Conservation (phyloP, 192 early-diverging fungal species). For the Dimargaris xerosporica region DNA sequence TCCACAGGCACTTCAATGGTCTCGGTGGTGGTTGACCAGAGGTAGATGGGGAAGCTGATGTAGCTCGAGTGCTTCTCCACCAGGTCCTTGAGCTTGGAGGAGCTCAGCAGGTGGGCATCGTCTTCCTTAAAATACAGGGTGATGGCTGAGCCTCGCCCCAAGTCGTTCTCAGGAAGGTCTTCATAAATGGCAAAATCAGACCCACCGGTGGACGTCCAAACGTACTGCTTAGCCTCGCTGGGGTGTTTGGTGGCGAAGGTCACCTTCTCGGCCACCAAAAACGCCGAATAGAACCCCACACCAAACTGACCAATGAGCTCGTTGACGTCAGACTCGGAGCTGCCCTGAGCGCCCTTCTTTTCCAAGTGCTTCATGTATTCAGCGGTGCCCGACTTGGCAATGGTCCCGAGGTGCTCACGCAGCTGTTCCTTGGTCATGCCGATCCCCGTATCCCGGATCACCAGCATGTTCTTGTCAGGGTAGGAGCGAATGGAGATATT, state of each 20-base stretch:
- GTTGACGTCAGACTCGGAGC: conserved; percentile 88
- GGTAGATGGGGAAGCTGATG: conserved; percentile 97
- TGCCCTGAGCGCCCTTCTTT: too few relatives aligned
- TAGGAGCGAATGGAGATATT: conserved; percentile 63
- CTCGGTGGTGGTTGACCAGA: conserved; percentile 90
- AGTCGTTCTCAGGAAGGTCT: conserved; percentile 73
- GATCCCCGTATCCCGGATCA: conserved; percentile 46
- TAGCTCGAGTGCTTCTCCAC: conserved; percentile 99
- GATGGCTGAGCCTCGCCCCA: conserved; percentile 94
- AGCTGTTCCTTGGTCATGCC: conserved; percentile 94
- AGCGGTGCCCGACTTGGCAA: conserved; percentile 99
- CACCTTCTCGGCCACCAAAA: conserved; percentile 97
- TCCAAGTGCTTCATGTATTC: conserved; percentile 98
- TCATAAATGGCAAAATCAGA: conserved; percentile 87
- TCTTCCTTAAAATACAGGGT: conserved; percentile 98
- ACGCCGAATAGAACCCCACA: conserved; percentile 99
- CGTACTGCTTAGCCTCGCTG: conserved; percentile 95
- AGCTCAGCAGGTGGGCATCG: conserved; percentile 94
- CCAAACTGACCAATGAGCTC: conserved; percentile 99
- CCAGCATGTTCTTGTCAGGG: conserved; percentile 38
- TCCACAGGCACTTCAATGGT: conserved; percentile 97
- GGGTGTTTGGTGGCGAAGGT: conserved; percentile 91
- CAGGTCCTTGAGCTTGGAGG: conserved; percentile 97
- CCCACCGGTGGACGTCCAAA: conserved; percentile 38
- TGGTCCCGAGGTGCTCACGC: conserved; percentile 97